Conservation (phyloP, 495 filamentous ascomycete genomes). For the Daldinia bambusicola region DNA sequence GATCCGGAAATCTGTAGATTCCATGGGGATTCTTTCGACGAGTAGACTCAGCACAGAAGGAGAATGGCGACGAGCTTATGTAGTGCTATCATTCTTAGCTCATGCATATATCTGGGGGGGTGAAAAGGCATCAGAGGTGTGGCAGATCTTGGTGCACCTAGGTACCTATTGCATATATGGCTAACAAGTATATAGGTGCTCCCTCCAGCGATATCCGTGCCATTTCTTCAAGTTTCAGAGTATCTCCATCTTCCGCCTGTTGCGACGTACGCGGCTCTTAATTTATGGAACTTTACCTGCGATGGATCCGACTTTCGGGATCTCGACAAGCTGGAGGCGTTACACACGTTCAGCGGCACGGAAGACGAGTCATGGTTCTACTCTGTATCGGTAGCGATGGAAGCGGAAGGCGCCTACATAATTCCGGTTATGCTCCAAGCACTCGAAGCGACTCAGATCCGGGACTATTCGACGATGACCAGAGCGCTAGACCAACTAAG, state of each 20-base stretch:
- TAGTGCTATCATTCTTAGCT: constrained; percentile 82
- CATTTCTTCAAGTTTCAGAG: constrained; percentile 77
- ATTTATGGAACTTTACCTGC: constrained; percentile 92
- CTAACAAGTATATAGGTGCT: constrained; percentile 57
- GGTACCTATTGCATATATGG: neutral
- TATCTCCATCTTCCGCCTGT: constrained; percentile 85
- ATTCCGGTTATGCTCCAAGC: constrained; percentile 83
- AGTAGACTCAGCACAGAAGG: constrained; percentile 74
- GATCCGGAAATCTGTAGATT: constrained; percentile 75
- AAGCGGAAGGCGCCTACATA: constrained; percentile 83
- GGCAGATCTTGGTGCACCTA: neutral
- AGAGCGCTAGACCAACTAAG: constrained; percentile 72
- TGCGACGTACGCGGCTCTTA: constrained; percentile 87
- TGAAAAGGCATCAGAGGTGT: constrained; percentile 48
- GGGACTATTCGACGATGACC: constrained; percentile 69
- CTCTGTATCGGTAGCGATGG: constrained; percentile 91
- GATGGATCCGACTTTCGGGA: constrained; percentile 69
- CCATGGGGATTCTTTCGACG: constrained; percentile 80
- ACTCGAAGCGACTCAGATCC: constrained; percentile 70
- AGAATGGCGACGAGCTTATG: constrained; percentile 92
- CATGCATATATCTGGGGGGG: constrained; percentile 86
- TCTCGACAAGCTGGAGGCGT: constrained; percentile 76
- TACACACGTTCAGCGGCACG: constrained; percentile 90
- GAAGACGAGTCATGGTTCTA: constrained; percentile 98
- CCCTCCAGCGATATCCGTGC: constrained; percentile 81